Evolutionary conservation across 192 early-diverging fungal genomes (phyloP).

Genomic region (Oehlia diaphana): DNA sequence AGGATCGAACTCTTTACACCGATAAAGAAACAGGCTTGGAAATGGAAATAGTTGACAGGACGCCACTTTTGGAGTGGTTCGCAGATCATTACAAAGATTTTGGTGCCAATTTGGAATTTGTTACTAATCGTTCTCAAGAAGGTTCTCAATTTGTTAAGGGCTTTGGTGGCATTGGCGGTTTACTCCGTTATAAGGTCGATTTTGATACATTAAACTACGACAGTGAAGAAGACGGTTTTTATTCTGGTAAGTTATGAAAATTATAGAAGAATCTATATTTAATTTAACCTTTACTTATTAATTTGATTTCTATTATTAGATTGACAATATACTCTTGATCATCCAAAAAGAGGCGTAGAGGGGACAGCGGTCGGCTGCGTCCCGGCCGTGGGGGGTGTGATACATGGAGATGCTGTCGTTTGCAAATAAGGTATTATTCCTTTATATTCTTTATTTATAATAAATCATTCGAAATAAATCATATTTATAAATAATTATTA

Average conservation of each 20-base stretch:
- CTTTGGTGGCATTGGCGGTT: slow-evolving; percentile 97
- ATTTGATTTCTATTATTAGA: background rate
- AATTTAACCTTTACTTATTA: no score
- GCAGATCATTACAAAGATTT: slow-evolving; percentile 97
- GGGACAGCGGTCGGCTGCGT: background rate
- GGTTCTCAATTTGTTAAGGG: slow-evolving; percentile 98
- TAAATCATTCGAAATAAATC: background rate
- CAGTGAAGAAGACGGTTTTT: slow-evolving; percentile 68
- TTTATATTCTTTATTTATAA: background rate
- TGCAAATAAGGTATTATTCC: background rate
- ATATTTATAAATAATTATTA: background rate
- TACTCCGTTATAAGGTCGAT: slow-evolving; percentile 95
- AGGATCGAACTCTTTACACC: slow-evolving; percentile 70
- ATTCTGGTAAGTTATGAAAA: slow-evolving; percentile 38
- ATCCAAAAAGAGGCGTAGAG: slow-evolving; percentile 5
- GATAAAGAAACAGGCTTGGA: slow-evolving; percentile 69
- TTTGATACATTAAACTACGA: slow-evolving; percentile 66
- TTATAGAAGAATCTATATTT: background rate
- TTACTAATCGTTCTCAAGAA: slow-evolving; percentile 95
- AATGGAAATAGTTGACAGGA: slow-evolving; percentile 80
- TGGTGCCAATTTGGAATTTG: slow-evolving; percentile 90
- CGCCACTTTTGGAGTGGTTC: slow-evolving; percentile 94
- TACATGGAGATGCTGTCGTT: background rate
- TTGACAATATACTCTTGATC: slow-evolving; percentile 20
- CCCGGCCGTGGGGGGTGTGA: background rate